phyloP scores from a whole-genome alignment of 495 filamentous ascomycete species.

The Penicillium dipodomyicola region DNA sequence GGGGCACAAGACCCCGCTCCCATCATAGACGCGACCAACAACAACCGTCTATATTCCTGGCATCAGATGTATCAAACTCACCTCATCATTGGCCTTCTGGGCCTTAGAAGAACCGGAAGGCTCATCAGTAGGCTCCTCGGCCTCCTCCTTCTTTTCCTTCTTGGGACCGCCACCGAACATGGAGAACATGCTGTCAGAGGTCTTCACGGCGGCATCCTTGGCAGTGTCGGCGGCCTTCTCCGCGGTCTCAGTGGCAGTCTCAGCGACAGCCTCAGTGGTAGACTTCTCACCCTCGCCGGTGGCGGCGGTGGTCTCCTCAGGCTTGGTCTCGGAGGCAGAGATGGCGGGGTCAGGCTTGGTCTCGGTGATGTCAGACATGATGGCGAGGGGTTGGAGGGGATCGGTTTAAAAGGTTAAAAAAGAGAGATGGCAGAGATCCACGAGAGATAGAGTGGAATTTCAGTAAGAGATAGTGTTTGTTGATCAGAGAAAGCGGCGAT shows the following conservation, averaged over 20 bases:
- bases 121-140: slow-evolving; percentile 72
- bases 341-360: slow-evolving; percentile 52
- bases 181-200: slow-evolving; percentile 78
- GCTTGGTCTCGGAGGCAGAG: slow-evolving; percentile 41
- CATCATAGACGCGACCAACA: slow-evolving; percentile 1
- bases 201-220: slow-evolving; percentile 52
- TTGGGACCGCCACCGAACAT: slow-evolving; percentile 96
- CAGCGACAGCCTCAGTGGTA: slow-evolving; percentile 38
- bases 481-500: slow-evolving; percentile 25
- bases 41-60: slow-evolving; percentile 10
- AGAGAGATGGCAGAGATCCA: slow-evolving; percentile 7
- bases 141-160: slow-evolving; percentile 77
- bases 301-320: slow-evolving; percentile 36
- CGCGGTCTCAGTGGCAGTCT: slow-evolving; percentile 40
- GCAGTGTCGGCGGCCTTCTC: slow-evolving; percentile 46
- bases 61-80: slow-evolving; percentile 31
- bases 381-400: slow-evolving; percentile 17
- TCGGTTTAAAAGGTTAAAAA: slow-evolving; percentile 6
- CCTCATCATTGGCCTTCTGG: slow-evolving; percentile 61
- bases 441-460: slow-evolving; percentile 11
- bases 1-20: slow-evolving; percentile 15
- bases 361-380: slow-evolving; percentile 50
- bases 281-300: slow-evolving; percentile 38
- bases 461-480: slow-evolving; percentile 26
- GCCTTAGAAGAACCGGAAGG: slow-evolving; percentile 84